Conservation (phyloP, 2,329 filamentous ascomycete species). For the Apiospora marii region DNA sequence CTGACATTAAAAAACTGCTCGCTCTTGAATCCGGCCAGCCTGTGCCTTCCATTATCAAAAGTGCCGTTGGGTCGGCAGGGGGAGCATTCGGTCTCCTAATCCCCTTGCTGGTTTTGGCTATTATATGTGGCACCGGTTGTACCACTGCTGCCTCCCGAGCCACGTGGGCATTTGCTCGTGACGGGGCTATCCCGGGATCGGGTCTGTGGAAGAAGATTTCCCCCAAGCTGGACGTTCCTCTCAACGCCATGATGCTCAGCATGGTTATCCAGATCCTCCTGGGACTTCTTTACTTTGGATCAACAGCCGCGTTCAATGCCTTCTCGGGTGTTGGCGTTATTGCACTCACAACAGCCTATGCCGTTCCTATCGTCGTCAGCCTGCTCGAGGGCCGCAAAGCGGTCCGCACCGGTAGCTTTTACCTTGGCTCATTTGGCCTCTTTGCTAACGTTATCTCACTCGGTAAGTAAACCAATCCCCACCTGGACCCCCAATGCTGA, state of each 20-base stretch:
- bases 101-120: conserved; percentile 70
- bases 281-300: conserved; percentile 74
- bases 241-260: conserved; percentile 77
- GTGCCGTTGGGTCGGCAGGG: conserved; percentile 66
- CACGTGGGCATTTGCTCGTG: conserved; percentile 74
- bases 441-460: conserved; percentile 71
- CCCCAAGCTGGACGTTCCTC: conserved; percentile 66
- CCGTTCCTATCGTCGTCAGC: conserved; percentile 70
- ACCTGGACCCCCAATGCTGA: conserved; percentile 37
- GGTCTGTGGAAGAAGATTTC: conserved; percentile 68
- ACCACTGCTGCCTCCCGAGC: conserved; percentile 73
- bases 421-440: conserved; percentile 67
- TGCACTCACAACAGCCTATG: conserved; percentile 73
- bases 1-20: conserved; percentile 64
- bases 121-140: conserved; percentile 74
- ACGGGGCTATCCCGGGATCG: conserved; percentile 73
- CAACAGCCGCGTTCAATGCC: conserved; percentile 73
- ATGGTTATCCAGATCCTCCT: conserved; percentile 71
- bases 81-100: conserved; percentile 69
- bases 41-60: conserved; percentile 69
- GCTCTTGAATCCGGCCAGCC: conserved; percentile 66
- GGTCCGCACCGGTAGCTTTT: conserved; percentile 64
- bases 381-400: conserved; percentile 67
- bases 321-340: conserved; percentile 77
- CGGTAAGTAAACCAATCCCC: conserved; percentile 52